Percentiles rank a stretch among this genome's conserved stretches.
Conservation (phyloP, 305 asterid genomes). For the Fraxinus angustifolia region DNA sequence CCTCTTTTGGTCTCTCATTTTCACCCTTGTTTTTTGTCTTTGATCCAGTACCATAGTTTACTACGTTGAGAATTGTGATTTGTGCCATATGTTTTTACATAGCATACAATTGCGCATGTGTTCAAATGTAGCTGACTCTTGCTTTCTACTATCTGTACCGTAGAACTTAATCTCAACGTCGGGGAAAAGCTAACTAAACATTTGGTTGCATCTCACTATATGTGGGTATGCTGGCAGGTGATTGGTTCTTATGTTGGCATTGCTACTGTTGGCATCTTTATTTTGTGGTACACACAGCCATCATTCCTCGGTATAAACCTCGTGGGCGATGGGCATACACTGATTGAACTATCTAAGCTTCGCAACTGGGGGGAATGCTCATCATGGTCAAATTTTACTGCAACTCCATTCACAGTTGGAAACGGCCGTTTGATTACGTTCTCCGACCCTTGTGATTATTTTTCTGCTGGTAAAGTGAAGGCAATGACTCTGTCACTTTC, state of each 20-base stretch:
- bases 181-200: neutral
- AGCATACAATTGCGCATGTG: neutral
- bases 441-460: slow-evolving; percentile 76
- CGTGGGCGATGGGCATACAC: slow-evolving; percentile 68
- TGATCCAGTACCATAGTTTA: neutral
- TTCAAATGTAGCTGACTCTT: neutral
- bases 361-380: slow-evolving; percentile 91
- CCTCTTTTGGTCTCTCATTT: neutral
- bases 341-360: slow-evolving; percentile 66
- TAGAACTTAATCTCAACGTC: neutral
- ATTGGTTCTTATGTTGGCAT: slow-evolving; percentile 84
- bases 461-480: slow-evolving; percentile 70
- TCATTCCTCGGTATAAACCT: slow-evolving; percentile 73
- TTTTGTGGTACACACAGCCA: slow-evolving; percentile 80
- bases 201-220: neutral
- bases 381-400: slow-evolving; percentile 68
- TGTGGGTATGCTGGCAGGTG: slow-evolving; percentile 46
- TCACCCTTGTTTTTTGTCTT: neutral
- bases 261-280: slow-evolving; percentile 82
- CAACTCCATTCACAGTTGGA: slow-evolving; percentile 57
- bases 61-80: neutral
- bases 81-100: neutral
- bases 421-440: slow-evolving; percentile 57
- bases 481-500: slow-evolving; percentile 85
- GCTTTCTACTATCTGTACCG: neutral